Base-by-base conservation (phyloP, 169 alveolate genomes). In the Eimeria zaria region DNA sequence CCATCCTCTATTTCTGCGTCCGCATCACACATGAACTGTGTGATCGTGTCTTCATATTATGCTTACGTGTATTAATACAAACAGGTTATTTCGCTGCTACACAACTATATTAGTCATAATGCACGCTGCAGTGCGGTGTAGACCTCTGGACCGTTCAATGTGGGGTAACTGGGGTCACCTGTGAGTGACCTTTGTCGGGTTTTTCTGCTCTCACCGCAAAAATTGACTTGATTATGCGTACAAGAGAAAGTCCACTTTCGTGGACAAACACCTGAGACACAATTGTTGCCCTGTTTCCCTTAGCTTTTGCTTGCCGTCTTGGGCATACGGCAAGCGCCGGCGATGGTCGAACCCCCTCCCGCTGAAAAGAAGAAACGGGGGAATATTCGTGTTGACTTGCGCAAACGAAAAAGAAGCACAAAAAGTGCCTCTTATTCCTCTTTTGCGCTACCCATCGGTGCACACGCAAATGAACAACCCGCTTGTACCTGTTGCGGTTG, bases 361-460 rank as follows among this genome's bases (percentile, higher is more conserved):
- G 44, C 73, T 48, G 90, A n/a, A 53, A 46, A 51, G n/a, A 55
- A 46, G 18, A 22, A 1, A 44, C 27, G 30, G 90, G 41, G 30
- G 90, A 48, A 1, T 18, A 14, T 11, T 48, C 1, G 9, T 16
- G n/a, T 48, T 48, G 46, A 51, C 9, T 27, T 6, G 6, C 18
- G 9, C 20, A 81, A 81, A 44, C 41, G 90, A 46, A 81, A 39
- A 51, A 30, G 67, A 53, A 51, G 90, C 90, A 81, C 90, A 27
- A 81, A 46, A 33, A 30, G 90, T 53, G 90, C 90, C 67, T 81
- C 62, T 18, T 48, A 81, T 51, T n/a, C n/a, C 62, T 36, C 27
- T n/a, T 81, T n/a, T 46, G 90, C 36, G 62, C 64, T 73, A n/a
- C 71, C 67, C 90, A 81, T 81, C 90, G 11, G 90, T 53, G 90